Evolutionary conservation across 495 filamentous ascomycete species (phyloP), one percentile per base, ranked within the genome.

Genomic region (Diplogelasinospora grovesii): DNA sequence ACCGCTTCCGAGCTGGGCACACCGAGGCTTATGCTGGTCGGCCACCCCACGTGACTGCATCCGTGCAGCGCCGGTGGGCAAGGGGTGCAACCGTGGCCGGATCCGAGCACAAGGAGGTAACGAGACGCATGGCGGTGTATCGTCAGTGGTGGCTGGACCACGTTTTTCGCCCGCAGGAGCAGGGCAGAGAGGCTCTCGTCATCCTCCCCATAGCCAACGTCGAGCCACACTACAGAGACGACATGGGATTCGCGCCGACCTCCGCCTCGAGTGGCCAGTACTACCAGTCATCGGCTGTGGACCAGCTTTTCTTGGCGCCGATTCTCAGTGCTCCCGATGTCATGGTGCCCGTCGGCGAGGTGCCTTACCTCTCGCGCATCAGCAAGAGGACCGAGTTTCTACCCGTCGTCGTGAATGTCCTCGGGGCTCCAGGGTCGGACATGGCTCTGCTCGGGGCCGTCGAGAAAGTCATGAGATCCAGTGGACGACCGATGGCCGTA

Each of bases 291-390:
- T n/a, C n/a, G n/a, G 37, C 25, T 2, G 16, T 40, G 25, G 37
- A 40, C 37, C 25, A 31, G 27, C 26, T 40, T 14, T 40, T 42
- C 14, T 11, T 42, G 39, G 29, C 19, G n/a, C 29, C 39, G 1
- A 42, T 26, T 7, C 30, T 42, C 1, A 30, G 39, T 5, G 29
- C 39, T 3, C 39, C 39, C 2, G 21, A 42, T 16, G 22, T 42
- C 5, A 30, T 20, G 39, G 39, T 42, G n/a, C 36, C 36, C 13
- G 14, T 41, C n/a, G 38, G 38, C 2, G 26, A 41, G 3, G 38
- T 30, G 8, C 25, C 25, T 18, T 41, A 41, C 13, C 2, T 30
- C 5, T 41, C 38, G 8, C 20, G 10, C 15, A 3, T 41, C 10
- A 41, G 18, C 5, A 9, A 14, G 6, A 20, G 19, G 38, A 15